phyloP scores from a whole-genome alignment of 192 early-diverging fungal species.

The Rhizophagus clarus region DNA sequence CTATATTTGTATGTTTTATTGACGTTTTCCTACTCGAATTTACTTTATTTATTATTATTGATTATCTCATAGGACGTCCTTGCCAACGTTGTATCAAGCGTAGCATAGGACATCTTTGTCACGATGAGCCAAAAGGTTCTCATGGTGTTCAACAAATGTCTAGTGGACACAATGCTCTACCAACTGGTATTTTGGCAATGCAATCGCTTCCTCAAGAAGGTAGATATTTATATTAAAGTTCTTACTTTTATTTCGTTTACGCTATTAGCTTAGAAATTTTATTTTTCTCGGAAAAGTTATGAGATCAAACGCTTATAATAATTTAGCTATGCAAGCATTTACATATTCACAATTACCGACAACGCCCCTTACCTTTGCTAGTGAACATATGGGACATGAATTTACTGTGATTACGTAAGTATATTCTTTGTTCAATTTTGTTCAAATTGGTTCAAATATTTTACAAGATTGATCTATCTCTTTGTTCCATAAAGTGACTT shows the following conservation, averaged over 20 bases:
- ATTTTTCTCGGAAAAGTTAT: constrained; percentile 2
- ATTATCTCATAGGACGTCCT: constrained; percentile 66
- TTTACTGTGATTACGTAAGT: constrained; percentile 68
- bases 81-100: constrained; percentile 96
- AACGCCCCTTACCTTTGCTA: constrained; percentile 73
- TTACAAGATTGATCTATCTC: not conserved
- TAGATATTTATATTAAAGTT: not conserved
- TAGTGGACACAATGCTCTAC: not conserved
- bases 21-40: not conserved
- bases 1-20: not conserved
- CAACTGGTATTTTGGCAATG: constrained; percentile 17
- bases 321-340: constrained; percentile 10
- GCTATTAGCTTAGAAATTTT: not conserved
- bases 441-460: constrained; percentile 8
- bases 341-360: constrained; percentile 36
- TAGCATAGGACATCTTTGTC: constrained; percentile 92
- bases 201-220: constrained; percentile 5
- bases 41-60: not conserved
- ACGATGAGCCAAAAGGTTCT: constrained; percentile 74
- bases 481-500: constrained; percentile 52
- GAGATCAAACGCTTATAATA: not conserved
- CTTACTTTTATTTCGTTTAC: not conserved
- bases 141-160: constrained; percentile 24
- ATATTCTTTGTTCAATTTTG: not conserved
- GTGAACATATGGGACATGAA: constrained; percentile 79